A percentile compares a stretch with the other conserved stretches of the same genome.
phyloP scores from a whole-genome alignment of 2,329 filamentous ascomycete species.

The Aspergillus quadricinctus region DNA sequence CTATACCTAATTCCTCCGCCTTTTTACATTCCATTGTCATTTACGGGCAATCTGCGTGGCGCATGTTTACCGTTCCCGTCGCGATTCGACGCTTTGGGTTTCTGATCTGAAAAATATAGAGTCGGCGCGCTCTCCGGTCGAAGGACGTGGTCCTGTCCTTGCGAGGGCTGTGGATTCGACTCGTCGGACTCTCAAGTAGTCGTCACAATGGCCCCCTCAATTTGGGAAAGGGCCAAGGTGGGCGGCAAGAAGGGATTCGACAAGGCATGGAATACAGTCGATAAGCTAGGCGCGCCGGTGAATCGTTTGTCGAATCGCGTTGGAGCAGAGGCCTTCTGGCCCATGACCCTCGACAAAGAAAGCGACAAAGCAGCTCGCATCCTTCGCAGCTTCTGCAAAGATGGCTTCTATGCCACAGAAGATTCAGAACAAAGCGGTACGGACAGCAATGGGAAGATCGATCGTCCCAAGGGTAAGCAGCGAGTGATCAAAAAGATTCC shows the following conservation, averaged over 20 bases:
- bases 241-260: constrained; percentile 64
- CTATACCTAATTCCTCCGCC: constrained; percentile 3
- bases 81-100: constrained; percentile 1
- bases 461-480: constrained; percentile 57
- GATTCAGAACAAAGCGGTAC: constrained; percentile 43
- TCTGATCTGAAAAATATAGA: constrained; percentile 8
- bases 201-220: constrained; percentile 46
- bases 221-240: constrained; percentile 52
- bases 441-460: constrained; percentile 42
- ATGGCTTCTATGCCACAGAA: constrained; percentile 64
- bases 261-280: constrained; percentile 63
- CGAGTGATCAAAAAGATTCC: constrained; percentile 78
- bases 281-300: constrained; percentile 69
- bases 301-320: constrained; percentile 79
- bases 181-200: background rate
- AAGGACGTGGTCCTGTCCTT: constrained; percentile 3
- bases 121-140: background rate
- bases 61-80: constrained; percentile 15
- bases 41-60: constrained; percentile 9
- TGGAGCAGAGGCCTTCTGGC: constrained; percentile 79
- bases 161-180: background rate
- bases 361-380: constrained; percentile 89
- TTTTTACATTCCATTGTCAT: constrained; percentile 9
- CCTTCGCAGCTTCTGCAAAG: constrained; percentile 81
- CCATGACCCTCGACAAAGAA: constrained; percentile 78